Evolutionary conservation across 441 rosid genomes (phyloP).

Genomic region (Corymbia citriodora): DNA sequence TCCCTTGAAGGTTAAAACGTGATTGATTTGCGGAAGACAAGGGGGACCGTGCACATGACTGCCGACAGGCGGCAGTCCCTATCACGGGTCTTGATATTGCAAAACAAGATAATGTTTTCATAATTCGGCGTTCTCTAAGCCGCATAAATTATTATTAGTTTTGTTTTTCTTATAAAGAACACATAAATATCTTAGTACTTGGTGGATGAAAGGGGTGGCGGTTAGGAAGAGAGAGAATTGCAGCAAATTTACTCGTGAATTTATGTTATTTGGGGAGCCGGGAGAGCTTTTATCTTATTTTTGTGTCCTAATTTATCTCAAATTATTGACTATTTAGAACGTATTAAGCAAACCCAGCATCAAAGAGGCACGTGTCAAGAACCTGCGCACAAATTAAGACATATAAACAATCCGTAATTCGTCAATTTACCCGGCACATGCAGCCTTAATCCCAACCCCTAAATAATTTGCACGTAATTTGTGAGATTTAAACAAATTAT

Average conservation of each 20-base stretch:
- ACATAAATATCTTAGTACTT: neutral
- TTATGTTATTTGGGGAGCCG: neutral
- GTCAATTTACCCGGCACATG: too few relatives aligned
- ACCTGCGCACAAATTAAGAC: neutral
- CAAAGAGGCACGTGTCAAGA: neutral
- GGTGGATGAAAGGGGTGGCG: fast-evolving
- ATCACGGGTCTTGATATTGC: neutral
- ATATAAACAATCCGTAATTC: too few relatives aligned
- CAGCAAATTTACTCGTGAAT: neutral
- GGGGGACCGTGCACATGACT: neutral
- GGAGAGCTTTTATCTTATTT: neutral
- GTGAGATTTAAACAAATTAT: neutral
- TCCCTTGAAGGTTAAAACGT: neutral
- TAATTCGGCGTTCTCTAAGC: neutral
- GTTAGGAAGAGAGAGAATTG: neutral
- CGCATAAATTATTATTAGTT: neutral
- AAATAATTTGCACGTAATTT: fast-evolving
- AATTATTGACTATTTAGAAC: too few relatives aligned
- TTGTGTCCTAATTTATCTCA: neutral
- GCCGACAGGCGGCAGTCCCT: neutral
- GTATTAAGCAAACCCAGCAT: too few relatives aligned
- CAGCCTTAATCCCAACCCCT: too few relatives aligned
- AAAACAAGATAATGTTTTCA: neutral
- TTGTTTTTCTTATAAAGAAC: neutral
- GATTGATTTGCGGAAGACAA: neutral